These are phyloP conservation scores for Hippophae gyantsensis DNA, from an alignment of 306 rosid genomes.

Conservation along the genomic window DNA sequence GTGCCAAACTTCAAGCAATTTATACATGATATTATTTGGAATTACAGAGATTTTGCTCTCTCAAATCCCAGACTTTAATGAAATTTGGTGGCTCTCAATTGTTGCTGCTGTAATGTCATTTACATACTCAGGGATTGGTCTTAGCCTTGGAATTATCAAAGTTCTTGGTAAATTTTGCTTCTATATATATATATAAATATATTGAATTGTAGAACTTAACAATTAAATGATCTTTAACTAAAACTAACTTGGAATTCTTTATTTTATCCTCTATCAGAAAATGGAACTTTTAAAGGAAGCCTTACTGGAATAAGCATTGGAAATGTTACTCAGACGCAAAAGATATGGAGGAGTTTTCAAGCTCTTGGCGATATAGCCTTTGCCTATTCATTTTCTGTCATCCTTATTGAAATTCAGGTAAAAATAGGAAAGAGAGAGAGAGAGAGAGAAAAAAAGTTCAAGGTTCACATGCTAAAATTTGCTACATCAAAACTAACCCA, in stretches of 20 bases:
- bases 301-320: conserved; percentile 25
- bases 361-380: conserved; percentile 37
- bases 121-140: conserved; percentile 21
- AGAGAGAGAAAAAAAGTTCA: no score
- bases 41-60: conserved; percentile 13
- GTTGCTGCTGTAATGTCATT: conserved; percentile 26
- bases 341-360: conserved; percentile 35
- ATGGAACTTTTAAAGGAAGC: conserved; percentile 22
- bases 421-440: no score
- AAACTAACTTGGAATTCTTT: no score
- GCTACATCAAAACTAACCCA: background rate
- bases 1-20: conserved; percentile 10
- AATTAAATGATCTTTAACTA: no score
- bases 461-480: background rate
- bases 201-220: no score
- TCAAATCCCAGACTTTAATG: conserved; percentile 17
- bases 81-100: conserved; percentile 18
- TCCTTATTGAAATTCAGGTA: conserved; percentile 34
- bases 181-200: no score
- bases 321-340: conserved; percentile 16
- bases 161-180: conserved; percentile 16
- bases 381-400: conserved; percentile 27
- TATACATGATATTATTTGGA: conserved; percentile 20
- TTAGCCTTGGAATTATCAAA: conserved; percentile 17
- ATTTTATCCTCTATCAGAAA: no score